Conservation (phyloP, 1,284 basidiomycete genomes). For the Boletellus sp. region DNA sequence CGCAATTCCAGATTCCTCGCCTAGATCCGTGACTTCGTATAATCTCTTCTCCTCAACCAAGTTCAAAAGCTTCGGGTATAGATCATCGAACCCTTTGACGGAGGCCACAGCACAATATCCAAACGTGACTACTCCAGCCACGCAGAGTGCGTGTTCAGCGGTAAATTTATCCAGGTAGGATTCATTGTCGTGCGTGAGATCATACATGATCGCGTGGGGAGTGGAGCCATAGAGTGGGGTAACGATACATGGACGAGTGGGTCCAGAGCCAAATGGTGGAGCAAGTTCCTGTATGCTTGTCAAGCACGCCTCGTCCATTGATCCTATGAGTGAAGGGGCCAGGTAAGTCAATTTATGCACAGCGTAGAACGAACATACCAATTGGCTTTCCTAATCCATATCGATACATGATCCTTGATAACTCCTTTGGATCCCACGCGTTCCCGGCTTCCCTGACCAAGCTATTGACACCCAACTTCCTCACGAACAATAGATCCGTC, state of each 20-base stretch:
- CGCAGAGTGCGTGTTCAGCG: constrained; percentile 90
- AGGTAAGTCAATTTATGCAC: not conserved
- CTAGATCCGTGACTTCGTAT: constrained; percentile 64
- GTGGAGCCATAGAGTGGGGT: constrained; percentile 78
- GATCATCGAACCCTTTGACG: constrained; percentile 93
- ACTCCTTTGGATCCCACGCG: constrained; percentile 82
- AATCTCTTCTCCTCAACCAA: constrained; percentile 79
- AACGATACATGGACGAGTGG: constrained; percentile 68
- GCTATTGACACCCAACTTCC: constrained; percentile 87
- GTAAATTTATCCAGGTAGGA: constrained; percentile 84
- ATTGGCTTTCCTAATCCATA: constrained; percentile 89
- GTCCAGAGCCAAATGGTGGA: constrained; percentile 76
- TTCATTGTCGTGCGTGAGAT: constrained; percentile 95
- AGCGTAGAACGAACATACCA: constrained; percentile 45
- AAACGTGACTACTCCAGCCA: constrained; percentile 85
- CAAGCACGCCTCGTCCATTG: constrained; percentile 87
- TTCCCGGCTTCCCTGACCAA: constrained; percentile 91
- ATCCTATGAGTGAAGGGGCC: constrained; percentile 47
- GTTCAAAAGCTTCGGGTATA: constrained; percentile 90
- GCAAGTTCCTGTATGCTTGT: constrained; percentile 72
- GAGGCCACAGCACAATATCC: constrained; percentile 84
- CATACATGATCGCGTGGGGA: constrained; percentile 91
- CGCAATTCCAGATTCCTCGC: constrained; percentile 67
- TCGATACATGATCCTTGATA: constrained; percentile 81
- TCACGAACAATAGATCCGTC: constrained; percentile 88